Base-by-base conservation (phyloP, 805 yeast genomes). In the Saturnispora zaruensis region DNA sequence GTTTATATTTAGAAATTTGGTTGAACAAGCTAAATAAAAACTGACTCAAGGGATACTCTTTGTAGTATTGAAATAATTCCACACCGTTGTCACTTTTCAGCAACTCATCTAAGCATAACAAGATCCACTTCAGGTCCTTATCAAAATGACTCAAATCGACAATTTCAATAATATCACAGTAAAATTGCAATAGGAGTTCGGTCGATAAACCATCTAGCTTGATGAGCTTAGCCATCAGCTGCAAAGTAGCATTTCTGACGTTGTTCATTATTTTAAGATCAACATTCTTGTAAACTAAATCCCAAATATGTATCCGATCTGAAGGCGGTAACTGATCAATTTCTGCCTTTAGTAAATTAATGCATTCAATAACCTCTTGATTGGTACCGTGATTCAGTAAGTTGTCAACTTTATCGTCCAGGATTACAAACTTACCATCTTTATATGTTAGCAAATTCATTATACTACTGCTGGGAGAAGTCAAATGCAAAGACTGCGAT, bases 251-350 rank as follows among this genome's bases (percentile, higher is more conserved):
- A 30, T 74, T 65, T 25, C 82, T 66, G 3, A 70, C 63, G 16
- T 65, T 68, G 1, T 62, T 50, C 20, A 57, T 58, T 30, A 58
- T 61, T 3, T 62, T 60, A 0, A 66, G 60, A 6, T 68, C 67
- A 46, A 85, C 71, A 61, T 82, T 64, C 46, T 74, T 77, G 52
- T 76, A 68, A 0, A 84, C 82, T 46, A 80, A 66, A 61, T 82
- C 79, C 96, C 96, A 87, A 1, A 87, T 71, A 53, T 84, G 89
- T 0, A 87, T 81, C 4, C 86, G 72, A 2, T 84, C 75, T 0
- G 82, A 71, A 2, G 80, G 73, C 3, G 81, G 69, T 45, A 72
- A 73, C 44, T 72, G 75, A 21, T 73, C 73, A 2, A 87, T 63
- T 3, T 78, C 69, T 2, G 72, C 72, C 6, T 76, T 66, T 40